These are phyloP conservation scores for Cordyceps fumosorosea DNA, from an alignment of 2,329 filamentous ascomycete genomes.

Conservation along the genomic window DNA sequence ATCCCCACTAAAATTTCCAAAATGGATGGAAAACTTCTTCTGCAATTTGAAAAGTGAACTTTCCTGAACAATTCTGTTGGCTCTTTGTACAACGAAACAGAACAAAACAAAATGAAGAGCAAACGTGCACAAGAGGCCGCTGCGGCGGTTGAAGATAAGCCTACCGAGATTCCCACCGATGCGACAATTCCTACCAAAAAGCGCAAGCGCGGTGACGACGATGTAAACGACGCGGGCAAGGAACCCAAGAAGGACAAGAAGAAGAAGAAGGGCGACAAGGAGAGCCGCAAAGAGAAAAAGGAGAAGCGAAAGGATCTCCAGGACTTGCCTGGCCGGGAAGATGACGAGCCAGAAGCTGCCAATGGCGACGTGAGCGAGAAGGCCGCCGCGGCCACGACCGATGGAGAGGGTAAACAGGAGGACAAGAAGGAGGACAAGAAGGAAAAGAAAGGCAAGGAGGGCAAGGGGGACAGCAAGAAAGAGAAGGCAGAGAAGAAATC, in stretches of 20 bases:
- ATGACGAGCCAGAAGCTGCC: constrained; percentile 18
- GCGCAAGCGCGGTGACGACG: constrained; percentile 30
- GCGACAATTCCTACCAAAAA: constrained; percentile 26
- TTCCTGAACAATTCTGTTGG: background rate
- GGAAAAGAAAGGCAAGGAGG: constrained; percentile 23
- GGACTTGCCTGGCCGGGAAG: constrained; percentile 29
- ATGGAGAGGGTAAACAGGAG: constrained; percentile 23
- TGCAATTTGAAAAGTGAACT: background rate
- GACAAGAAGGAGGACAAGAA: constrained; percentile 24
- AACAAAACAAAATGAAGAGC: constrained; percentile 28
- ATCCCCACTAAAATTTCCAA: constrained; percentile 10
- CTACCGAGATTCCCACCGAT: constrained; percentile 17
- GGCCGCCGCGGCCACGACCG: constrained; percentile 13
- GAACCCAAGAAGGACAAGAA: constrained; percentile 30
- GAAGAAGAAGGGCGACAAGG: constrained; percentile 26
- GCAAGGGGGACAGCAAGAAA: constrained; percentile 24
- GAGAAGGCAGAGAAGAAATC: constrained; percentile 21
- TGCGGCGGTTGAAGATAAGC: constrained; percentile 22
- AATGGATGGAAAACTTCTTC: constrained; percentile 6
- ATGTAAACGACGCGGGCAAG: constrained; percentile 17
- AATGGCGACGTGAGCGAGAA: constrained; percentile 18
- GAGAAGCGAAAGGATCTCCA: constrained; percentile 33
- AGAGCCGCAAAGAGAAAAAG: constrained; percentile 34
- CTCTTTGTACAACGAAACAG: background rate
- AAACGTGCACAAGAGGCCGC: constrained; percentile 32